A percentile compares a stretch with the other conserved stretches of the same genome.
Conservation (phyloP, 805 yeast species). For the Wickerhamomyces alni region DNA sequence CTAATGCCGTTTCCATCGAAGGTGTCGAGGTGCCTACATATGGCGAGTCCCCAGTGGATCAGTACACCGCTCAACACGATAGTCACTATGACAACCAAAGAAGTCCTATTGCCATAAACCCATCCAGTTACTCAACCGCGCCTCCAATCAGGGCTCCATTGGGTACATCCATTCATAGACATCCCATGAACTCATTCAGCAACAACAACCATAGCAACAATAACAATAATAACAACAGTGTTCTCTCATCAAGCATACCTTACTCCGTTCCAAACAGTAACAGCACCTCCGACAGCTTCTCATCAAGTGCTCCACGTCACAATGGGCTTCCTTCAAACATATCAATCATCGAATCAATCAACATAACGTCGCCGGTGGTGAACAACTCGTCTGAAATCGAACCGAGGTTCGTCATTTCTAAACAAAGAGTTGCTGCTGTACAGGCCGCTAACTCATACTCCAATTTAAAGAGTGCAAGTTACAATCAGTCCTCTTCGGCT, state of each 20-base stretch:
- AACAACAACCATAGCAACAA: conserved; percentile 23
- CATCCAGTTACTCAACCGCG: conserved; percentile 12
- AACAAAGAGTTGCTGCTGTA: conserved; percentile 51
- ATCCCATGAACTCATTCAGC: conserved; percentile 18
- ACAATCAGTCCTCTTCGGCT: conserved; percentile 9
- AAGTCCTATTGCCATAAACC: conserved; percentile 18
- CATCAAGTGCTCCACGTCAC: conserved; percentile 28
- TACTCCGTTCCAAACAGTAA: conserved; percentile 66
- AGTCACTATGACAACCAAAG: conserved; percentile 11
- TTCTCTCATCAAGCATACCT: conserved; percentile 56
- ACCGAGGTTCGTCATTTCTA: conserved; percentile 78
- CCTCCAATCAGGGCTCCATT: conserved; percentile 26
- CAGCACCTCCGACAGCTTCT: conserved; percentile 19
- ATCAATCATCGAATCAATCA: conserved; percentile 45
- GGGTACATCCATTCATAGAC: conserved; percentile 23
- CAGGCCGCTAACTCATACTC: conserved; percentile 19
- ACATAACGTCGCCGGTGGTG: conserved; percentile 67
- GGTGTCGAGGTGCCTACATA: conserved; percentile 22
- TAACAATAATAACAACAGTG: conserved; percentile 22
- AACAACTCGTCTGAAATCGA: conserved; percentile 55
- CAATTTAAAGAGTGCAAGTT: conserved; percentile 7
- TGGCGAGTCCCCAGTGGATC: conserved; percentile 3
- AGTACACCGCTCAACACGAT: conserved; percentile 1
- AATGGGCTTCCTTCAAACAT: conserved; percentile 35
- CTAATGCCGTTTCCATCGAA: conserved; percentile 23